Evolutionary conservation across 2,329 filamentous ascomycete species (phyloP), one percentile per base, ranked within the genome.

Genomic region (Pseudopyricularia javanii): DNA sequence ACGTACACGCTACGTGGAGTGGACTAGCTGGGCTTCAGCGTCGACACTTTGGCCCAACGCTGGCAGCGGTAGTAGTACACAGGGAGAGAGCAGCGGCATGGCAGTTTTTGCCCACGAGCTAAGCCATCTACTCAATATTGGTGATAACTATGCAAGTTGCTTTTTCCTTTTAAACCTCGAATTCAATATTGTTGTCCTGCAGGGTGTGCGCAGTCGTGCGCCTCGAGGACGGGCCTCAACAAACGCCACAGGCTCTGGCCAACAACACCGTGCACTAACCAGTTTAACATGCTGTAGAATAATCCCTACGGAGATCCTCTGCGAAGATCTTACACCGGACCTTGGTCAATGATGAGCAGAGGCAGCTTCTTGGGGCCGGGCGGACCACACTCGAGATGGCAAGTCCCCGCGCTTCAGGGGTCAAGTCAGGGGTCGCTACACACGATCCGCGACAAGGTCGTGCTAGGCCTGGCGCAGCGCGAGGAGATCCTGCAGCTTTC

Each of bases 1-100:
- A 4, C 60, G 66, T 35, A 79, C 75, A 0, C 66, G 75, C 15
- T 78, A 78, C 52, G 74, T 78, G 15, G 66, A 71, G 11, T 78
- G 75, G 75, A 74, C 73, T 0, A 74, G 71, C 2, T 78, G 74
- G 74, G 73, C 72, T 4, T 61, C 74, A 3, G 74, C 74, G 0
- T 68, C 73, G 0, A 68, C 65, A 1, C 72, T 77, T 54, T 79
- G 75, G 75, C 74, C 75, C 3, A 77, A 78, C 43, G 75, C 75
- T 0, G 74, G 73, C 1, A 66, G 66, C 30, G 74, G 75, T 14
- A 76, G 74, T 1, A 76, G 73, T 0, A 76, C 73, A 0, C 75
- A 78, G 60, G 74, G 67, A 3, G 75, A 78, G 58, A 75, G 71
- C 58, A 75, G 71, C 1, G 75, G 75, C 7, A 73, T 75, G 72